phyloP scores from a whole-genome alignment of 495 filamentous ascomycete genomes.

The Penicillium cosmopolitanum region DNA sequence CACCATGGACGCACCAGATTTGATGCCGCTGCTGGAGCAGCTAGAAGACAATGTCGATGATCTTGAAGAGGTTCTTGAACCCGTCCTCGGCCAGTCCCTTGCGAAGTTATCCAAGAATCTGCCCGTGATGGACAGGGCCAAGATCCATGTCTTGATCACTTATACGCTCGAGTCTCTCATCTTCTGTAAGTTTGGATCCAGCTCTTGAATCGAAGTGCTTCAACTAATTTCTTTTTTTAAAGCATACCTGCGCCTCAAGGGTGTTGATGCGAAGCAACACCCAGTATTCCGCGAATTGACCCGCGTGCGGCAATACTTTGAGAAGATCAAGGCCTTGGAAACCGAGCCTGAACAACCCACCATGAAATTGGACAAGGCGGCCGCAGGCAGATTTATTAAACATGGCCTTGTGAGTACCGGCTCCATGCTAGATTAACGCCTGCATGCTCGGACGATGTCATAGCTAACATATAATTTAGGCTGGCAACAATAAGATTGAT shows the following conservation, averaged over 20 bases:
- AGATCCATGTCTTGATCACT: conserved; percentile 79
- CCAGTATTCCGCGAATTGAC: conserved; percentile 82
- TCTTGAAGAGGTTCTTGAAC: conserved; percentile 71
- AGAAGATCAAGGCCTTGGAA: conserved; percentile 80
- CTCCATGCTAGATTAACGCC: background rate
- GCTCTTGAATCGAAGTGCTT: background rate
- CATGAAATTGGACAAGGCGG: conserved; percentile 74
- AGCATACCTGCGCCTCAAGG: conserved; percentile 82
- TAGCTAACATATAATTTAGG: conserved; percentile 36
- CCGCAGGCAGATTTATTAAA: conserved; percentile 79
- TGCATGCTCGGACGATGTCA: background rate
- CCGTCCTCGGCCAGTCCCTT: conserved; percentile 65
- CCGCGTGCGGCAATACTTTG: conserved; percentile 86
- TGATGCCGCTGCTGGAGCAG: conserved; percentile 63
- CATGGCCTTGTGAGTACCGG: conserved; percentile 65
- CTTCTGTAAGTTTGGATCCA: conserved; percentile 65
- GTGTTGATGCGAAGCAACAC: conserved; percentile 78
- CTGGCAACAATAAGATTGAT: conserved; percentile 67
- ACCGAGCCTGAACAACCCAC: conserved; percentile 55
- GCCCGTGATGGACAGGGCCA: conserved; percentile 90
- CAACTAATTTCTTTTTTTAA: conserved; percentile 22
- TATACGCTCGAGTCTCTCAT: conserved; percentile 92
- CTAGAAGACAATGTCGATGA: conserved; percentile 78
- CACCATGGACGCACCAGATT: conserved; percentile 46
- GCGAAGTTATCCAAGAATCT: conserved; percentile 73